Conservation (phyloP, 371 early-diverging fungal genomes). For the Saksenaea vasiformis region DNA sequence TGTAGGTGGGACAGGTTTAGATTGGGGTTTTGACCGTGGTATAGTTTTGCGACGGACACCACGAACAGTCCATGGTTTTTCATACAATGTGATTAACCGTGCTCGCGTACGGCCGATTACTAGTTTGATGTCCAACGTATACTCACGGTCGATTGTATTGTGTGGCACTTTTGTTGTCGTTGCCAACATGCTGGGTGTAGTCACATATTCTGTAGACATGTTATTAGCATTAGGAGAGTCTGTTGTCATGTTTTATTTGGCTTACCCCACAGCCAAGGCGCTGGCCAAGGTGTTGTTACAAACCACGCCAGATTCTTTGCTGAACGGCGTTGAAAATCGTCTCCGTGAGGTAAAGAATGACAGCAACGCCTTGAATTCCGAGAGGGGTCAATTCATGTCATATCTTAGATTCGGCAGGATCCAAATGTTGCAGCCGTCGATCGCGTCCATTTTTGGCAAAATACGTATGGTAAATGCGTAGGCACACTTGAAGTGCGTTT, state of each 20-base stretch:
- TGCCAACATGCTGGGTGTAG: slow-evolving; percentile 26
- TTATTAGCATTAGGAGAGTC: slow-evolving; percentile 56
- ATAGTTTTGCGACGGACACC: slow-evolving; percentile 39
- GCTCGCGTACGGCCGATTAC: slow-evolving; percentile 36
- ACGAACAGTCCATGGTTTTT: slow-evolving; percentile 45
- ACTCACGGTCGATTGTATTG: slow-evolving; percentile 33
- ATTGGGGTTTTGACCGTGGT: not conserved
- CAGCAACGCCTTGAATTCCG: not conserved
- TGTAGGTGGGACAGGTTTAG: slow-evolving; percentile 31
- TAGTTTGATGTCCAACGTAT: slow-evolving; percentile 38
- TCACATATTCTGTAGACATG: slow-evolving; percentile 48
- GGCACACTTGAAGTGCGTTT: slow-evolving; percentile 58
- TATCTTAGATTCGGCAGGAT: slow-evolving; percentile 42
- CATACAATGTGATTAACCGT: slow-evolving; percentile 47
- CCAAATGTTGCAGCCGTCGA: slow-evolving; percentile 50
- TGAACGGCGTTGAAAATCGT: slow-evolving; percentile 38
- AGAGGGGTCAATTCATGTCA: not conserved
- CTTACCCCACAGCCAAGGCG: slow-evolving; percentile 42
- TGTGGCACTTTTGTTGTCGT: slow-evolving; percentile 29
- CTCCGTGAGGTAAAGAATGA: slow-evolving; percentile 33
- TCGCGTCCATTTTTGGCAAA: slow-evolving; percentile 66
- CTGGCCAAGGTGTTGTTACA: slow-evolving; percentile 44
- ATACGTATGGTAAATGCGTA: slow-evolving; percentile 60
- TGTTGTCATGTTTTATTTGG: slow-evolving; percentile 53
- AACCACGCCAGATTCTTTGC: slow-evolving; percentile 39